phyloP scores from a whole-genome alignment of 345 rosid species.

The Boechera divaricarpa region DNA sequence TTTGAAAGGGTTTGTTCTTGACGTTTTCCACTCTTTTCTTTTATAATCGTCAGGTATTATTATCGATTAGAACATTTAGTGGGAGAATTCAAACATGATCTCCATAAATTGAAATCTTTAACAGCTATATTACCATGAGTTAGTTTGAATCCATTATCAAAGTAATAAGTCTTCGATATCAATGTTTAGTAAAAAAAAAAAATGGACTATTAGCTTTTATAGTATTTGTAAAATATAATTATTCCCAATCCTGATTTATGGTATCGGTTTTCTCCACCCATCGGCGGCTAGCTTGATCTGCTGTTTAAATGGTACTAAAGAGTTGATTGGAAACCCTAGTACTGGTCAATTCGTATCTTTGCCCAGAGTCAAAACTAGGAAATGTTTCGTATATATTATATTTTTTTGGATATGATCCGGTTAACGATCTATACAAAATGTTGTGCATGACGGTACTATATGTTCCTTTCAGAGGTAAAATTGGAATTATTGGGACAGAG shows the following conservation, averaged over 20 bases:
- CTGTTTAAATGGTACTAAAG: neutral
- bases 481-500: neutral
- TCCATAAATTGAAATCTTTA: no score
- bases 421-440: constrained; percentile 9
- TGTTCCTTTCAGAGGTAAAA: neutral
- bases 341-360: constrained; percentile 1
- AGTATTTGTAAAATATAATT: no score
- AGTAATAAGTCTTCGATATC: no score
- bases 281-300: neutral
- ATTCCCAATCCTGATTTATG: no score
- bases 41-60: no score
- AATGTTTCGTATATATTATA: neutral
- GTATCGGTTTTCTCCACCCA: neutral
- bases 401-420: constrained; percentile 16
- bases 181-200: no score
- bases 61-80: no score
- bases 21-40: neutral
- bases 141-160: no score
- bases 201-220: no score
- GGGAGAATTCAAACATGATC: no score
- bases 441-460: neutral
- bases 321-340: neutral
- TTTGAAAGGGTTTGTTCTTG: neutral
- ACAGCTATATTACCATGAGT: no score
- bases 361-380: neutral